Conservation (phyloP, 495 filamentous ascomycete genomes). For the Schizothecium vesticola region DNA sequence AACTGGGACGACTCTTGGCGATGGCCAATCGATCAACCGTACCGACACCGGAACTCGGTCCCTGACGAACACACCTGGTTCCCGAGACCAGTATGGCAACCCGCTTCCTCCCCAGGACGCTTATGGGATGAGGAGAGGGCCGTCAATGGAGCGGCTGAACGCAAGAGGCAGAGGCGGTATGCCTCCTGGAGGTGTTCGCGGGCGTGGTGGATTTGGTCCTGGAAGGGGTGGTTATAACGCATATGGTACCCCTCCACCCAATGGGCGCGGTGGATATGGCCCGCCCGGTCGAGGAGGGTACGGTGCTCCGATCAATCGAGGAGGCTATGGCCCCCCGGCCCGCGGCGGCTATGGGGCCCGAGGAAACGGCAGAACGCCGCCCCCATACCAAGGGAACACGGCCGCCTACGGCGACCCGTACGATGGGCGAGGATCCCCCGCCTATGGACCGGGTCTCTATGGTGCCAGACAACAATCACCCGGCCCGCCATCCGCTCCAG, state of each 20-base stretch:
- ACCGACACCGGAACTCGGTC: constrained; percentile 28
- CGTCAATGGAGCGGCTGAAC: constrained; percentile 58
- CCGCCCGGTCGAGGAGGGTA: constrained; percentile 42
- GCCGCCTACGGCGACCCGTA: constrained; percentile 36
- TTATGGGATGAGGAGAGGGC: constrained; percentile 52
- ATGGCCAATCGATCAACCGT: constrained; percentile 32
- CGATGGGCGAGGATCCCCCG: constrained; percentile 41
- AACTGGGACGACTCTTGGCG: constrained; percentile 23
- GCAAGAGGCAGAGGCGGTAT: constrained; percentile 47
- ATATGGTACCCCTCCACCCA: constrained; percentile 30
- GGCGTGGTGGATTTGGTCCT: constrained; percentile 48
- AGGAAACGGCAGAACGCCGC: constrained; percentile 51
- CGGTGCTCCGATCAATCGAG: constrained; percentile 35
- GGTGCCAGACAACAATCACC: constrained; percentile 32
- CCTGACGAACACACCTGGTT: constrained; percentile 30
- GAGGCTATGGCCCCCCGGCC: constrained; percentile 45
- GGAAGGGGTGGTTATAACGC: constrained; percentile 36
- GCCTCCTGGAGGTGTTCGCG: constrained; percentile 46
- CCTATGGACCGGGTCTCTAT: constrained; percentile 38
- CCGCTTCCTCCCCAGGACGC: constrained; percentile 46
- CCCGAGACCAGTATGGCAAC: constrained; percentile 66
- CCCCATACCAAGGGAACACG: constrained; percentile 36
- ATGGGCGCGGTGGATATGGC: constrained; percentile 37
- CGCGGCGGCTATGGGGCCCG: constrained; percentile 55
- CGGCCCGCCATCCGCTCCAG: constrained; percentile 30